phyloP scores from a whole-genome alignment of 805 yeast genomes.

The Vanderwaltozyma verrucispora region DNA sequence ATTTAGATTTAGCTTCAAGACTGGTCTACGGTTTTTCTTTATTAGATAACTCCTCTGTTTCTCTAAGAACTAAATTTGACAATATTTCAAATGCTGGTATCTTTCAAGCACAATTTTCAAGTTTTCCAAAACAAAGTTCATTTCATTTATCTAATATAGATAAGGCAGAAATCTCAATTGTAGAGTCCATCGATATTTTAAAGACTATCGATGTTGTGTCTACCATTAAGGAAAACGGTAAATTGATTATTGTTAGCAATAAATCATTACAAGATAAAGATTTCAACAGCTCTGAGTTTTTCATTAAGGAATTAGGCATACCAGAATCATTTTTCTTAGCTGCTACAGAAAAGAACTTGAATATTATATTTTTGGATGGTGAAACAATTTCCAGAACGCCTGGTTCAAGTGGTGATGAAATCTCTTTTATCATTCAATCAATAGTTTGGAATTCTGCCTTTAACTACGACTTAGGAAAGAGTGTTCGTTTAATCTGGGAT shows the following conservation, averaged over 20 bases:
- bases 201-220: constrained; percentile 51
- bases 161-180: constrained; percentile 51
- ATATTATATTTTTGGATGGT: constrained; percentile 50
- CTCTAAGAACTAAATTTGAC: constrained; percentile 59
- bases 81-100: constrained; percentile 64
- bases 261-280: constrained; percentile 21
- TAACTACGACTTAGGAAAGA: constrained; percentile 42
- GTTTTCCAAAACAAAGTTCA: constrained; percentile 20
- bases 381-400: background rate
- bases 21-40: constrained; percentile 62
- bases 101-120: constrained; percentile 54
- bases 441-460: constrained; percentile 68
- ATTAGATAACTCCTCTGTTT: constrained; percentile 41
- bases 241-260: constrained; percentile 35
- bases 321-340: constrained; percentile 43
- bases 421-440: constrained; percentile 63
- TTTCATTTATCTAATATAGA: constrained; percentile 33
- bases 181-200: constrained; percentile 51
- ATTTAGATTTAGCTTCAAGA: constrained; percentile 47
- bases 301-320: constrained; percentile 38
- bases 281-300: constrained; percentile 32
- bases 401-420: constrained; percentile 17
- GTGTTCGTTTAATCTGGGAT: constrained; percentile 51
- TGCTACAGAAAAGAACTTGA: constrained; percentile 42
- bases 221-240: constrained; percentile 46